These are phyloP conservation scores for Russula sp. DNA, from an alignment of 768 basidiomycete species.

Conservation along the genomic window DNA sequence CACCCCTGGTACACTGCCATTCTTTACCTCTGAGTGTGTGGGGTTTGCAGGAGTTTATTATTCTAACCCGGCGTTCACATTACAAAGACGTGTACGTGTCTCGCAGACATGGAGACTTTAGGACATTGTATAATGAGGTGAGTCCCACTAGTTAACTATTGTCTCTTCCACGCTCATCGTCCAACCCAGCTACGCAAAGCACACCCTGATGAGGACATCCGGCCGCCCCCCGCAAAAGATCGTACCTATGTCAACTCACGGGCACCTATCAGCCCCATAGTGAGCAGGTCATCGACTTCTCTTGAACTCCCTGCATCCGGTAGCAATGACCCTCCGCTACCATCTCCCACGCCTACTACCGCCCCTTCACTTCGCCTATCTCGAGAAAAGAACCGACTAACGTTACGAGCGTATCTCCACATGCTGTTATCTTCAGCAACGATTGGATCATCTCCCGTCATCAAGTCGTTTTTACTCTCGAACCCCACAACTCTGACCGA, in stretches of 20 bases:
- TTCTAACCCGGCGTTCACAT: slow-evolving; percentile 73
- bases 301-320: slow-evolving; percentile 13
- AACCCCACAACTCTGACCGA: slow-evolving; percentile 60
- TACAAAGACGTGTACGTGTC: slow-evolving; percentile 81
- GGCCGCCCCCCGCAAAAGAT: slow-evolving; percentile 85
- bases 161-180: slow-evolving; percentile 16
- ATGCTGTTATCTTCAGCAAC: slow-evolving; percentile 61
- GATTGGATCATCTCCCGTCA: slow-evolving; percentile 80
- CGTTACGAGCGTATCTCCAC: slow-evolving; percentile 89
- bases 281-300: slow-evolving; percentile 20
- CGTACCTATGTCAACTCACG: slow-evolving; percentile 57
- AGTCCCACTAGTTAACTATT: slow-evolving; percentile 22
- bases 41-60: slow-evolving; percentile 80
- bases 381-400: slow-evolving; percentile 92
- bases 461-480: slow-evolving; percentile 79
- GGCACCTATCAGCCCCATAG: slow-evolving; percentile 30
- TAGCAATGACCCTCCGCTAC: slow-evolving; percentile 27
- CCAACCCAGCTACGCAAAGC: slow-evolving; percentile 69
- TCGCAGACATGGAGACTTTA: slow-evolving; percentile 93
- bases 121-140: slow-evolving; percentile 79
- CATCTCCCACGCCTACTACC: slow-evolving; percentile 13
- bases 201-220: slow-evolving; percentile 77
- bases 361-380: slow-evolving; percentile 44
- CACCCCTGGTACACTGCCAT: slow-evolving; percentile 18
- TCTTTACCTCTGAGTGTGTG: background rate